Conservation (phyloP, 2,329 filamentous ascomycete genomes). For the Plectosphaerella plurivora region DNA sequence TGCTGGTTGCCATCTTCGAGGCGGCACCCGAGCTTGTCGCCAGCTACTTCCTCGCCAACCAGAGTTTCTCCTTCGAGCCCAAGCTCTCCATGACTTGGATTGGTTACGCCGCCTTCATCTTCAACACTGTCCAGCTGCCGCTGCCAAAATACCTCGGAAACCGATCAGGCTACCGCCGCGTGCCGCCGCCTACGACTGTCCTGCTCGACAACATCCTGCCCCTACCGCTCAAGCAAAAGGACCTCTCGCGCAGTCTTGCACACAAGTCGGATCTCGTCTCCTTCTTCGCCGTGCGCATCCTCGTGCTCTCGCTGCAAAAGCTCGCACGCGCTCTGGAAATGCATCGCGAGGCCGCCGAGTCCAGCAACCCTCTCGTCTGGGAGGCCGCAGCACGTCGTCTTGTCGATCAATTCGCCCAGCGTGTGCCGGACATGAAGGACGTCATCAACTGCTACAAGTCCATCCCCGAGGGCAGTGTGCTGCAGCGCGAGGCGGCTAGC, state of each 20-base stretch:
- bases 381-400: slow-evolving; percentile 63
- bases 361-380: slow-evolving; percentile 52
- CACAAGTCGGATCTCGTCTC: slow-evolving; percentile 74
- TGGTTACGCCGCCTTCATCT: slow-evolving; percentile 84
- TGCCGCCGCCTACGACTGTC: slow-evolving; percentile 74
- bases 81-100: slow-evolving; percentile 94
- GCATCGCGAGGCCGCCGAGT: slow-evolving; percentile 43
- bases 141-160: slow-evolving; percentile 71
- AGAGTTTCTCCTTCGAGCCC: slow-evolving; percentile 80
- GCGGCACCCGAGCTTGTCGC: slow-evolving; percentile 81
- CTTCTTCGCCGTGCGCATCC: slow-evolving; percentile 76
- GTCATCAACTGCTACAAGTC: slow-evolving; percentile 70
- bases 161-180: slow-evolving; percentile 52
- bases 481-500: slow-evolving; percentile 75
- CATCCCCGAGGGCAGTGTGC: slow-evolving; percentile 60
- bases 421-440: slow-evolving; percentile 79
- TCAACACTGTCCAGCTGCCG: slow-evolving; percentile 71
- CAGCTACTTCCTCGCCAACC: slow-evolving; percentile 79
- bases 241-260: slow-evolving; percentile 73
- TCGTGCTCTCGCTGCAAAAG: slow-evolving; percentile 77
- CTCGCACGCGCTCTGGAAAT: slow-evolving; percentile 59
- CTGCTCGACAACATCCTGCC: slow-evolving; percentile 85
- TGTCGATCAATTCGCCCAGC: slow-evolving; percentile 68
- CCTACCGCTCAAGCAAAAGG: slow-evolving; percentile 73
- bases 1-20: slow-evolving; percentile 75